These are phyloP conservation scores for Tribonema minus DNA, from an alignment of 108 stramenopile species.

Conservation along the genomic window DNA sequence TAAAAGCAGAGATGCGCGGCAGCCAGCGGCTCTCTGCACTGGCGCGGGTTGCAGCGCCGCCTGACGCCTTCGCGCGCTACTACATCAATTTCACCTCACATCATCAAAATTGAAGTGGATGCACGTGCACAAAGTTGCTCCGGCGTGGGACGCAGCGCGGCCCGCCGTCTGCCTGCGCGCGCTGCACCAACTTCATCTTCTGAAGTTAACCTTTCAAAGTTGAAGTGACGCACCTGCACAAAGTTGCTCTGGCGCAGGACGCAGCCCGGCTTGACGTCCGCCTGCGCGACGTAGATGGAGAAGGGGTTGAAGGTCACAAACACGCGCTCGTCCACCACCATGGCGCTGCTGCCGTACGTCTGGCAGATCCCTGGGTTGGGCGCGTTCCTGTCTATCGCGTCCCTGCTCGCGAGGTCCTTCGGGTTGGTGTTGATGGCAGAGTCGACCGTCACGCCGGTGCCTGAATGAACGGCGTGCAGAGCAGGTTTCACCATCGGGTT, in stretches of 20 bases:
- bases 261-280: conserved; percentile 92
- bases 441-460: conserved; percentile 85
- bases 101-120: too few species aligned
- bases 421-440: conserved; percentile 86
- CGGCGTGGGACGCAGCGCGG: too few species aligned
- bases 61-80: too few species aligned
- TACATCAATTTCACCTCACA: too few species aligned
- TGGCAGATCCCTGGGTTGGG: conserved; percentile 81
- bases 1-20: too few species aligned
- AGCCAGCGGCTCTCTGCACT: too few species aligned
- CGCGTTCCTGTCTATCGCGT: conserved; percentile 87
- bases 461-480: too few species aligned
- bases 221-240: conserved; percentile 74
- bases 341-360: conserved; percentile 74
- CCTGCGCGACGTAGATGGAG: conserved; percentile 87
- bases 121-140: conserved; percentile 76
- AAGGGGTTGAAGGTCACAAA: conserved; percentile 94
- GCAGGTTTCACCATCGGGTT: too few species aligned
- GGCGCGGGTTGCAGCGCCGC: too few species aligned
- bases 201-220: too few species aligned
- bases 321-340: conserved; percentile 88
- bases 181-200: too few species aligned
- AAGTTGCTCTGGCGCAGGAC: conserved; percentile 78
- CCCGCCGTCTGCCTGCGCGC: too few species aligned
- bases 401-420: conserved; percentile 78